Base-by-base conservation (phyloP, 1,284 basidiomycete genomes). In the Xerocomus nothofagi region DNA sequence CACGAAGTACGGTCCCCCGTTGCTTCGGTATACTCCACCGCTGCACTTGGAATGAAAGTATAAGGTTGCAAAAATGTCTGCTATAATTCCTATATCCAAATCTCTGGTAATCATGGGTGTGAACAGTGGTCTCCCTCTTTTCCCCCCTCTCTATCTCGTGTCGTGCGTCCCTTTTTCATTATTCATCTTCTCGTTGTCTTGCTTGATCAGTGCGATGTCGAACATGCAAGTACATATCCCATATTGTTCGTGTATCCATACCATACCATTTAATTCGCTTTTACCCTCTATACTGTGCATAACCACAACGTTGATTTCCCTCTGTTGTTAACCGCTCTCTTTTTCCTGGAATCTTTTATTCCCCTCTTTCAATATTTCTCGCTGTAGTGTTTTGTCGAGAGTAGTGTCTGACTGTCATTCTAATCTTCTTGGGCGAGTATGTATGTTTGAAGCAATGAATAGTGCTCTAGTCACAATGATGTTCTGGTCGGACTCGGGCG, bases 41-140 rank as follows among this genome's bases (percentile, higher is more conserved):
- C 64, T 60, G 64, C 64, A 18, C 41, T 66, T 66, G 64, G 64
- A 67, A 66, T 66, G 64, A 69, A 62, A 37, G 64, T 65, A 14
- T 66, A 29, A 45, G 17, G 17, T n/a, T n/a, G 38, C 6, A 61
- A 54, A 65, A 45, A 47, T 14, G 40, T 39, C 27, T 36, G 17
- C 17, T 36, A 41, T 60, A 52, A 54, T 62, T 49, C 39, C 4
- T 67, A 58, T 66, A 66, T 62, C 64, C 51, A 36, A 59, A 24
- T 49, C 8, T 44, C 47, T 57, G 57, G 57, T 67, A 67, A 63
- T 66, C 39, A 23, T 32, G 48, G 56, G n/a, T 49, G 47, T 39
- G 63, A 60, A 67, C 65, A 66, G 14, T 67, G 65, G 47, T 63
- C 36, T 62, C 46, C 37, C 24, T 20, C 7, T 20, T 20, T 29